These are phyloP conservation scores for Podila epicladia DNA, from an alignment of 192 early-diverging fungal species.

Conservation along the genomic window DNA sequence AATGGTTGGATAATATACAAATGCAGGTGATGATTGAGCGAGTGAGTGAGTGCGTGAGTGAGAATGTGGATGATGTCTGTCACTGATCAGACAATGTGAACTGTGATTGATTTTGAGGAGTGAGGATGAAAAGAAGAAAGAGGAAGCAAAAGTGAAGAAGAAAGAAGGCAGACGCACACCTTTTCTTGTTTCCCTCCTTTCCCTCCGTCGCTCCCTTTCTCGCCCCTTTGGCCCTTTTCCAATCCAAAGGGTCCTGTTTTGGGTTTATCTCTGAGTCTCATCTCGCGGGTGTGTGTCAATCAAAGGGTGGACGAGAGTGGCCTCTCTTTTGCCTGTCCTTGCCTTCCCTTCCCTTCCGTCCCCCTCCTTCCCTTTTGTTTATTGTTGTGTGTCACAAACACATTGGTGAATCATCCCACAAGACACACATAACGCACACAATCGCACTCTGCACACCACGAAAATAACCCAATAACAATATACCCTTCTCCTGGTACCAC, in stretches of 20 bases:
- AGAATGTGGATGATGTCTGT: not conserved
- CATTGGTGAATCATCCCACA: too few species aligned
- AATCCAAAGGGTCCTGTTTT: too few species aligned
- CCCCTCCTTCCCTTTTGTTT: not conserved
- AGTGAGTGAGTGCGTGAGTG: not conserved
- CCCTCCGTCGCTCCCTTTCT: not conserved
- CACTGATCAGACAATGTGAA: not conserved
- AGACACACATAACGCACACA: too few species aligned
- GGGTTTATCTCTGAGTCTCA: too few species aligned
- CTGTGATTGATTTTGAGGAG: not conserved
- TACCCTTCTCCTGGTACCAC: too few species aligned
- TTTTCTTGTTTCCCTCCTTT: too few species aligned
- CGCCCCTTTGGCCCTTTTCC: too few species aligned
- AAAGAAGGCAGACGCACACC: conserved; percentile 1
- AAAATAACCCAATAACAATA: too few species aligned
- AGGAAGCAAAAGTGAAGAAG: not conserved
- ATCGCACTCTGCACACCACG: too few species aligned
- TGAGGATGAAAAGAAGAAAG: not conserved
- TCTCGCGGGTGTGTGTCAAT: too few species aligned
- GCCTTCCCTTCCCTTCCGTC: not conserved
- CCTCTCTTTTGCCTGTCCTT: not conserved
- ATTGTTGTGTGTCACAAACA: not conserved
- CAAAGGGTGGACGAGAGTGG: too few species aligned
- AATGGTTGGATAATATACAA: not conserved
- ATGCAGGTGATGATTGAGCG: not conserved